Evolutionary conservation across 2,329 filamentous ascomycete species (phyloP), one percentile per base, ranked within the genome.

Genomic region (Hymenoscyphus albidus): DNA sequence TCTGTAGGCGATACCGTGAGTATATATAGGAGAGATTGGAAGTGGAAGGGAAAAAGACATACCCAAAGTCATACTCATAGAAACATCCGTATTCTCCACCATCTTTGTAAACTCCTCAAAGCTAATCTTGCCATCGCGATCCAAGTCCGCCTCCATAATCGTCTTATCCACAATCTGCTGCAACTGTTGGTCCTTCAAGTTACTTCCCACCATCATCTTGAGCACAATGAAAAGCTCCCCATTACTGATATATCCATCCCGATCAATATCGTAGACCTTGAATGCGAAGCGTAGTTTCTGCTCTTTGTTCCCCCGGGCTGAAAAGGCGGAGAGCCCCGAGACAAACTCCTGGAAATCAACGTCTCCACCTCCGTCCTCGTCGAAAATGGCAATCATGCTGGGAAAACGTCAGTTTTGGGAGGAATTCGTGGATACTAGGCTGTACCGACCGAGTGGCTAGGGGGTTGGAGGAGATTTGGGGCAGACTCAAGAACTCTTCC

Each of bases 131-230:
- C 95, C 95, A 78, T 99, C 95, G 67, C 88, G 88, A 79, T 99
- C 95, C 72, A 93, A 84, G 79, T 99, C 95, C 59, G 95, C 95
- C 82, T 99, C 95, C 95, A 98, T 98, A 77, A 99, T 98, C 66
- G 95, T 99, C 87, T 99, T 99, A 82, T 99, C 95, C 72, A 99
- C 95, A 77, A 99, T 99, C 86, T 94, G 95, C 82, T 99, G 95
- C 77, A 99, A 81, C 81, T 99, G 95, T 80, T 97, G 92, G 78
- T 99, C 95, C 84, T 99, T 99, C 75, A 99, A 82, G 79, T 99
- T 99, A 82, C 91, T 97, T 66, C 95, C 95, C 61, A 99, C 95
- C 95, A 99, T 99, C 95, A 99, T 99, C 90, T 99, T 99, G 74
- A 99, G 85, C 75, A 99, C 95, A 74, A 99, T 98, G 79, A 98